Evolutionary conservation across 805 yeast genomes (phyloP).

Genomic region (Ogataea ganodermae): DNA sequence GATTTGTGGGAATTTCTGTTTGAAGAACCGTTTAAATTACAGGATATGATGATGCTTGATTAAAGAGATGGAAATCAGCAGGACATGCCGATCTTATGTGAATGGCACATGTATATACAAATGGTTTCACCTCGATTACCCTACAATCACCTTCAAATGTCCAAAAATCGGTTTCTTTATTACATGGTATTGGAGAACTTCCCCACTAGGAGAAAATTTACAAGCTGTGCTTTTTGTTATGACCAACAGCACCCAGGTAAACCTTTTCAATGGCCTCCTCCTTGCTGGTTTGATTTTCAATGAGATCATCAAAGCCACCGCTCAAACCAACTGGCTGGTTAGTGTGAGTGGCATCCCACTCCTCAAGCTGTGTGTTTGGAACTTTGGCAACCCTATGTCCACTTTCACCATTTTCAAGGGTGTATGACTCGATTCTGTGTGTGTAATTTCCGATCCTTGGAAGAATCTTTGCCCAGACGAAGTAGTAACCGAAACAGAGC

Average conservation of each 20-base stretch:
- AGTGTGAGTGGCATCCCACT: constrained; percentile 34
- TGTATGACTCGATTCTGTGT: constrained; percentile 35
- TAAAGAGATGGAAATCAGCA: not conserved
- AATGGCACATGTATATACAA: too few relatives aligned
- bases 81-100: too few relatives aligned
- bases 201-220: too few relatives aligned
- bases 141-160: too few relatives aligned
- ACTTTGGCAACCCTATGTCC: constrained; percentile 45
- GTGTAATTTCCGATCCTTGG: constrained; percentile 37
- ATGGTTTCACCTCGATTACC: too few relatives aligned
- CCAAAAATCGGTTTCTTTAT: not conserved
- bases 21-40: constrained; percentile 19
- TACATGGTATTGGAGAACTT: too few relatives aligned
- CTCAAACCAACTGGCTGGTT: not conserved
- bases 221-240: not conserved
- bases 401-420: constrained; percentile 39
- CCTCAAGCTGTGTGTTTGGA: constrained; percentile 31
- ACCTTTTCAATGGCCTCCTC: not conserved
- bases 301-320: constrained; percentile 4
- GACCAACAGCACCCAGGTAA: not conserved
- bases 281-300: not conserved
- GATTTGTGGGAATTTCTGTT: constrained; percentile 18
- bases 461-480: constrained; percentile 39
- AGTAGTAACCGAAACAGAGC: constrained; percentile 38
- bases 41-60: constrained; percentile 16